A percentile compares a stretch with the other conserved stretches of the same genome.
Evolutionary conservation across 2,329 filamentous ascomycete species (phyloP).

Genomic region (Beauveria scarabaeidicola): DNA sequence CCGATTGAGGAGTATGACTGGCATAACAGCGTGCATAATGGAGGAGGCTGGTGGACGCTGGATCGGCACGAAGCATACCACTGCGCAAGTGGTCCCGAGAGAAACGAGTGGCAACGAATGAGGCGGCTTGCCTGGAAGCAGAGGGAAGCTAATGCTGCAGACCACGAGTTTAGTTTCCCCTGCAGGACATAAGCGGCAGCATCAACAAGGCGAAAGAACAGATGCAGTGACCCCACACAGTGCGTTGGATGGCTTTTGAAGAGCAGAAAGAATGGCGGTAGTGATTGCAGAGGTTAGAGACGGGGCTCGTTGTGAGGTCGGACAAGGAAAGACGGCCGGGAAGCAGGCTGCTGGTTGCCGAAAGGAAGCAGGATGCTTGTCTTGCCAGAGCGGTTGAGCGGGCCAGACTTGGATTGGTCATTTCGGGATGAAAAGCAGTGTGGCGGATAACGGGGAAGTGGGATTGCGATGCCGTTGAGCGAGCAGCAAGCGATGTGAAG

Average conservation of each 20-base stretch:
- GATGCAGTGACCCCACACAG: not conserved
- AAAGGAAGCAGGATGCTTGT: not conserved
- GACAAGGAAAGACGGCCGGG: not conserved
- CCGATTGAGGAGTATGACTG: slow-evolving; percentile 3
- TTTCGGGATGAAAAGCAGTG: not conserved
- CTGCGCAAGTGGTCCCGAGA: not conserved
- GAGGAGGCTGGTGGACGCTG: not conserved
- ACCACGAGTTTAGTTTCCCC: not conserved
- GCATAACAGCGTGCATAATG: slow-evolving; percentile 1
- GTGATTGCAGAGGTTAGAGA: not conserved
- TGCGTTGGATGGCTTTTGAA: not conserved
- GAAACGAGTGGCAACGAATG: not conserved
- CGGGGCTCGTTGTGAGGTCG: not conserved
- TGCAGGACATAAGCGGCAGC: not conserved
- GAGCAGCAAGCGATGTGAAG: not conserved
- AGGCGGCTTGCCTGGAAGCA: not conserved
- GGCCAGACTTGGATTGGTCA: not conserved
- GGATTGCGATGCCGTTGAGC: not conserved
- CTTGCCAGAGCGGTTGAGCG: not conserved
- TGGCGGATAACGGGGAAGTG: not conserved
- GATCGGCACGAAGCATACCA: not conserved
- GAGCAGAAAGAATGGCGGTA: not conserved
- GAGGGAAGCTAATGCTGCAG: slow-evolving; percentile 1
- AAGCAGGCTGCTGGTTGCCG: not conserved
- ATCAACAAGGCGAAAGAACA: not conserved